These are phyloP conservation scores for Spathaspora gorwiae DNA, from an alignment of 805 yeast species.

Conservation along the genomic window DNA sequence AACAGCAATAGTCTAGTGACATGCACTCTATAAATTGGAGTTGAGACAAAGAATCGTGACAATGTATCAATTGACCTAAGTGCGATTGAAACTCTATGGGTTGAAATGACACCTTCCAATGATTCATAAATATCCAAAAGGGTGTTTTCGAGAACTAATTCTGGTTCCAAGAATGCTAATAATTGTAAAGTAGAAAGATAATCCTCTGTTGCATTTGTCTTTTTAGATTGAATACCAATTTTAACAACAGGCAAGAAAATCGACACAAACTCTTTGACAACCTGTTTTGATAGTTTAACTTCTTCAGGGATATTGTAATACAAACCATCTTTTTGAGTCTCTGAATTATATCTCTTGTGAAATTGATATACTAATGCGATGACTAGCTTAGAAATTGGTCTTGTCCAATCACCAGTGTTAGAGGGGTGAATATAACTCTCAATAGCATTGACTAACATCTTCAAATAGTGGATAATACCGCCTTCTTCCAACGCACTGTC, in stretches of 20 bases:
- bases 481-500: constrained; percentile 31
- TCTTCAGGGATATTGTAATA: constrained; percentile 21
- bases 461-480: constrained; percentile 50
- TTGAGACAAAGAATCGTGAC: constrained; percentile 60
- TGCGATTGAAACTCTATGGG: constrained; percentile 75
- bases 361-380: constrained; percentile 54
- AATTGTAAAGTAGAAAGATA: constrained; percentile 57
- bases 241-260: constrained; percentile 53
- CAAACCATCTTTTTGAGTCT: constrained; percentile 32
- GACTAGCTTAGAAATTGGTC: constrained; percentile 61
- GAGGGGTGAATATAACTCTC: constrained; percentile 90
- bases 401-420: constrained; percentile 85
- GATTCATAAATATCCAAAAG: constrained; percentile 76
- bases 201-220: constrained; percentile 48
- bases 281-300: constrained; percentile 27
- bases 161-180: constrained; percentile 62
- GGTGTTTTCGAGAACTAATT: constrained; percentile 46
- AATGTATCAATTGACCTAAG: constrained; percentile 62
- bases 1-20: constrained; percentile 67
- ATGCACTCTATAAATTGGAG: constrained; percentile 70
- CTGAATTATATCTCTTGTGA: constrained; percentile 54
- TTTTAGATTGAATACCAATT: constrained; percentile 78
- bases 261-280: constrained; percentile 43
- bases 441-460: constrained; percentile 59
- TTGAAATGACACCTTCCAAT: constrained; percentile 61